Base-by-base conservation (phyloP, 371 early-diverging fungal genomes). In the Zychaea mexicana region DNA sequence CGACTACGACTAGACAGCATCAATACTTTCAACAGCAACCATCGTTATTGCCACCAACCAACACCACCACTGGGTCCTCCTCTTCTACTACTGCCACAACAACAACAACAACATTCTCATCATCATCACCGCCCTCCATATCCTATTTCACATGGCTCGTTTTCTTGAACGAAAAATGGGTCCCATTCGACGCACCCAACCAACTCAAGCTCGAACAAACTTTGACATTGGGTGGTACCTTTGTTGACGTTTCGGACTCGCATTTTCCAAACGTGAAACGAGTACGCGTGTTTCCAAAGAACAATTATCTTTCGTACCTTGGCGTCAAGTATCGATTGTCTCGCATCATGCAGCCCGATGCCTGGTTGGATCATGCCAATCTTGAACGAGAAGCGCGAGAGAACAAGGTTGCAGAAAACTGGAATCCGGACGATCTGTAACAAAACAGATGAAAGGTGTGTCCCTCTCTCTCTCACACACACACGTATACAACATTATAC, bases 241-340 rank as follows among this genome's bases (percentile, higher is more conserved):
- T 77, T 73, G 74, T 77, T 5, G 74, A 77, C 42, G 65, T 77
- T 19, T 55, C 57, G 7, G 77, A 77, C 59, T 67, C 71, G 7
- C 73, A 71, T 66, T 77, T 77, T 60, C 74, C 77, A 8, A 61
- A 60, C 12, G 68, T 73, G 2, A 76, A 76, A 42, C 61, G 71
- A 31, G 77, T 76, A 12, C 64, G 77, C 21, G 73, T 73, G 6
- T 77, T 77, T 56, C 74, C 77, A 3, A 68, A 62, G 57, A 67
- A 54, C 46, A 71, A 69, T 47, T 71, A 77, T 49, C 62, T 77
- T 19, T 71, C 71, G 17, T 77, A 73, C 59, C 62, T 77, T 12
- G 77, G 77, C n/a, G 65, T 73, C 49, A 77, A 73, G 52, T 73
- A 77, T 39, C 61, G 73, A 22, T 57, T 77, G 21, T 73, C 73